These are phyloP conservation scores for Odonthalia washingtoniensis DNA, from an alignment of 31 red algal species.

Conservation along the genomic window DNA sequence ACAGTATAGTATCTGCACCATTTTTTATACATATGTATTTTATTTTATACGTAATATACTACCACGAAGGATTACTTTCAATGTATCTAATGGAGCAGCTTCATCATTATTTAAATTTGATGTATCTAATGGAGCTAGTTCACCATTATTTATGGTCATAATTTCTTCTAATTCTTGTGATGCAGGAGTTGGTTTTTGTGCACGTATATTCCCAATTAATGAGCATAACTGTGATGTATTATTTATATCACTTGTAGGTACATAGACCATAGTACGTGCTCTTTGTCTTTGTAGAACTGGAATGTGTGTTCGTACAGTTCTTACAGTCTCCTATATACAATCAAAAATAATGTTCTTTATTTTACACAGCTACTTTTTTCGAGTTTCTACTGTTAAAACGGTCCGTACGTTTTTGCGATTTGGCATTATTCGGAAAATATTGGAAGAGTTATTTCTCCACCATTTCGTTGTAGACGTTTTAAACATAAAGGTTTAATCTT, in stretches of 20 bases:
- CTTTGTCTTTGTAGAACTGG: too few relatives aligned
- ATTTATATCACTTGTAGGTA: conserved; percentile 42
- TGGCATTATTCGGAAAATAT: too few relatives aligned
- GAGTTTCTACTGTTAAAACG: too few relatives aligned
- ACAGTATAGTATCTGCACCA: conserved; percentile 92
- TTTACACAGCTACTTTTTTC: too few relatives aligned
- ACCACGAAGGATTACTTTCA: conserved; percentile 81
- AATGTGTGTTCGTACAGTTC: too few relatives aligned
- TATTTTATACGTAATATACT: conserved; percentile 86
- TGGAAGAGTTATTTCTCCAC: too few relatives aligned
- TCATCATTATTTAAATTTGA: too few relatives aligned
- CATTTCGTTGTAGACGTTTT: too few relatives aligned
- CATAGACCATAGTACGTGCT: conserved; percentile 50
- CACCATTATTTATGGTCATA: conserved; percentile 44
- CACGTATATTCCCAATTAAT: conserved; percentile 58
- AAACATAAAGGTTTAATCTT: too few relatives aligned
- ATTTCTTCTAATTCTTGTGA: conserved; percentile 71
- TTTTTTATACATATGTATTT: conserved; percentile 79
- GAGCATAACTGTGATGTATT: conserved; percentile 49
- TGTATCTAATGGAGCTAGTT: conserved; percentile 56
- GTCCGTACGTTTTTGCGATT: too few relatives aligned
- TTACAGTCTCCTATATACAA: too few relatives aligned
- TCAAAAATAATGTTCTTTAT: too few relatives aligned
- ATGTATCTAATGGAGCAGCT: conserved; percentile 51
- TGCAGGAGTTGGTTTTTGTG: conserved; percentile 57